A percentile compares a stretch with the other conserved stretches of the same genome.
These are phyloP conservation scores for Pistacia atlantica DNA, from an alignment of 345 rosid species.

Conservation along the genomic window DNA sequence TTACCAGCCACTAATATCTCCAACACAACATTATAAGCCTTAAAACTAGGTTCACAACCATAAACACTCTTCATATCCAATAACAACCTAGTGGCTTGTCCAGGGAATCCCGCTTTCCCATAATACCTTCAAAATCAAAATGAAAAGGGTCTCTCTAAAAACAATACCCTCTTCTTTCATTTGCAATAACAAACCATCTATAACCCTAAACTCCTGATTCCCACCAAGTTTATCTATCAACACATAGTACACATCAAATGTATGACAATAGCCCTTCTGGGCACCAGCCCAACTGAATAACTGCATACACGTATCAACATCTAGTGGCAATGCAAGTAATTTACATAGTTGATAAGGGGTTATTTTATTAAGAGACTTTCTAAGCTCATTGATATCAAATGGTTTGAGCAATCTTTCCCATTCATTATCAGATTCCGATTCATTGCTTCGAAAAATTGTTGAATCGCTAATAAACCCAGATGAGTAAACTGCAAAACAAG, in stretches of 20 bases:
- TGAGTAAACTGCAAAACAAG: slow-evolving; percentile 15
- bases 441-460: slow-evolving; percentile 17
- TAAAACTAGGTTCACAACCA: slow-evolving; percentile 64
- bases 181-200: slow-evolving; percentile 62
- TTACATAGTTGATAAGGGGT: slow-evolving; percentile 64
- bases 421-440: slow-evolving; percentile 47
- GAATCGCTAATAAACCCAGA: slow-evolving; percentile 22
- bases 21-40: slow-evolving; percentile 72
- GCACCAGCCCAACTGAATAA: slow-evolving; percentile 66
- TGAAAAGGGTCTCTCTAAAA: slow-evolving; percentile 69
- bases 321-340: slow-evolving; percentile 69
- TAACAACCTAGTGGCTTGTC: slow-evolving; percentile 75
- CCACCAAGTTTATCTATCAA: slow-evolving; percentile 76
- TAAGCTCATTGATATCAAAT: slow-evolving; percentile 67
- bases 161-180: slow-evolving; percentile 78
- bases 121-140: slow-evolving; percentile 72
- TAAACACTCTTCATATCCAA: slow-evolving; percentile 69
- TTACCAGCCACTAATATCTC: slow-evolving; percentile 55
- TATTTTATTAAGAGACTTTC: slow-evolving; percentile 44
- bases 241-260: slow-evolving; percentile 58
- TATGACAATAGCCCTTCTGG: slow-evolving; percentile 67
- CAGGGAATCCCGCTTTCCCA: slow-evolving; percentile 68
- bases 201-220: slow-evolving; percentile 54
- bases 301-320: slow-evolving; percentile 61
- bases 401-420: slow-evolving; percentile 90